Base-by-base conservation (phyloP, 2,329 filamentous ascomycete genomes). In the Berkeleyomyces rouxiae region DNA sequence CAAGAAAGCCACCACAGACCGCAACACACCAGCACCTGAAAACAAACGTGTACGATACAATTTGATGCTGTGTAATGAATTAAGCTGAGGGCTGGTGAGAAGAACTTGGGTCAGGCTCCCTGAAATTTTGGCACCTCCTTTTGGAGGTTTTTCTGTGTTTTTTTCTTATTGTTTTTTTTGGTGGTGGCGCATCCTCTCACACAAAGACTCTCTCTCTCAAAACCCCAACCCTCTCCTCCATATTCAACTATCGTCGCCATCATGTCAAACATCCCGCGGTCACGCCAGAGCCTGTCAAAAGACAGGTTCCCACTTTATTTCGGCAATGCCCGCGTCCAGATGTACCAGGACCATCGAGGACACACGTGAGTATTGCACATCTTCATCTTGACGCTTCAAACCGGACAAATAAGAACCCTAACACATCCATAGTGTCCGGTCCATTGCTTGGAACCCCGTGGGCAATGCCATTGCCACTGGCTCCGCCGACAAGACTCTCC, bases 381-480 rank as follows among this genome's bases (percentile, higher is more conserved):
- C 79, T 84, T 65, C 89, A 93, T 72, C 77, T 78, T 33, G 61
- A 23, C 23, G 23, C 23, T 23, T 23, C 23, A 23, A 46, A n/a
- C 11, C 43, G 51, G 4, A 36, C 39, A 13, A 11, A 55, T 59
- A 53, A 67, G 69, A 62, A 68, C 51, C 31, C 36, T 42, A 49
- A 42, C 39, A 51, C 36, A 40, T 55, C 40, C 63, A 61, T 67
- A 90, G 86, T 66, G 79, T 95, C 63, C 84, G 88, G 47, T 86
- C 87, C 1, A 85, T 97, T 67, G 85, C 88, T 46, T 97, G 92
- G 92, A 96, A 92, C 67, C 88, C 91, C 0, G 78, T 88, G 0
- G 90, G 92, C 42, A 87, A 83, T 7, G 78, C 93, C 65, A 84
- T 97, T 65, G 92, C 92, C 0, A 95, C 91, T 0, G 90, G 90